Base-by-base conservation (phyloP, 306 rosid species). In the Arachis stenosperma region DNA sequence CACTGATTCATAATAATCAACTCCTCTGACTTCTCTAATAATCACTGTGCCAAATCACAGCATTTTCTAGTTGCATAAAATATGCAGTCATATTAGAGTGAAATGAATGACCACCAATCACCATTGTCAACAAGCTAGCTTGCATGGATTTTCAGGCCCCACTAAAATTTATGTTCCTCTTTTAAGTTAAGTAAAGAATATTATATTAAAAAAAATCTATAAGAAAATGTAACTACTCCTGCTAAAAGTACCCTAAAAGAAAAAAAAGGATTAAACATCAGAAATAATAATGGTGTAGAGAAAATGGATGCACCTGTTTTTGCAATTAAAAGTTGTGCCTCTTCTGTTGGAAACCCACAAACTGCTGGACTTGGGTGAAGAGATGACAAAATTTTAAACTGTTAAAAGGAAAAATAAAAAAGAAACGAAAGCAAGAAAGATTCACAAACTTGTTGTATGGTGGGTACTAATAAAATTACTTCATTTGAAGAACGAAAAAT, bases 351-450 rank as follows among this genome's bases (percentile, higher is more conserved):
- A 82, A 79, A 94, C 69, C 99, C 99, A 81, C 99, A 94, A 64
- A 94, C 97, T 15, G 97, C 99, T 47, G 99, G 99, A 82, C 81
- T 91, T 62, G 99, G 99, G 81, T 94, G 99, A 78, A 94, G 92
- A 15, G 93, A 88, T n/a, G 93, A 84, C 75, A 94, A 78, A 66
- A 94, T 69, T 71, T 88, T 91, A 87, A 81, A 91, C 97, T 94
- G 83, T 33, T 33, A 33, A 33, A 33, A 33, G 37, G 4, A 33
- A 4, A 33, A 33, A 33, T 1, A 61, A 64, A 68, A 53, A 39
- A 36, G 42, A 50, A 73, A 43, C 15, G 51, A 40, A 15, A 64
- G 54, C 73, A 50, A 57, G 30, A 33, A 71, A 62, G 12, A 75
- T 29, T 74, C 56, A 67, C 30, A 46, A 15, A 67, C 51, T 37